Base-by-base conservation (phyloP, 1,284 basidiomycete species). In the Ceratobasidium sp. region DNA sequence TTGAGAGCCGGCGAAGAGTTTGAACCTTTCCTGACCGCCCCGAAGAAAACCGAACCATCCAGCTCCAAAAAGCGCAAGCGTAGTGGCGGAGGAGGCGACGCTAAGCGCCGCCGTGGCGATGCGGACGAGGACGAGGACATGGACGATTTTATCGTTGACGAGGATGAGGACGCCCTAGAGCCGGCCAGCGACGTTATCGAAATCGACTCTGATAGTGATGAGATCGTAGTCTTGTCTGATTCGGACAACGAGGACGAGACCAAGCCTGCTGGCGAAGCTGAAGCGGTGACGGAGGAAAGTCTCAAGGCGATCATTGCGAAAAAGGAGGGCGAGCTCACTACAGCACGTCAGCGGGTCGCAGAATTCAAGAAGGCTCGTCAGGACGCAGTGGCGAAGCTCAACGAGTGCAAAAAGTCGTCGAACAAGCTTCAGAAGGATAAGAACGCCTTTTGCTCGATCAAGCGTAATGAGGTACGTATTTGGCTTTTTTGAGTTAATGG, bases 371-470 rank as follows among this genome's bases (percentile, higher is more conserved):
- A 81, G 75, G 78, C 82, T 69, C 84, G 83, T 75, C 88, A 88
- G 80, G 84, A 86, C 27, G 85, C 86, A 2, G 77, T 75, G 13
- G 86, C 88, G 76, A 79, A 80, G 69, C 80, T 88, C 31, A 83
- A 85, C 0, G 83, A 79, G 11, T 76, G 87, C 31, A 85, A 85
- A 79, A 88, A 88, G 79, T 81, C 81, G 74, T 79, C 84, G 41
- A 79, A 78, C 3, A 85, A 85, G 74, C 82, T 83, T 0, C 88
- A 89, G 77, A 84, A 83, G 77, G 85, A 87, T 74, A 89, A 89
- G 82, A 89, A 89, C 77, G 86, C 84, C 0, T 88, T 88, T 78
- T 90, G 88, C 78, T 87, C 88, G 0, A 76, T 85, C 66, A 88
- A 86, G 79, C 84, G 88, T 5, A 88, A 87, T 6, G 86, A 88